These are phyloP conservation scores for Kuraishia hungarica DNA, from an alignment of 805 yeast genomes.

Conservation along the genomic window DNA sequence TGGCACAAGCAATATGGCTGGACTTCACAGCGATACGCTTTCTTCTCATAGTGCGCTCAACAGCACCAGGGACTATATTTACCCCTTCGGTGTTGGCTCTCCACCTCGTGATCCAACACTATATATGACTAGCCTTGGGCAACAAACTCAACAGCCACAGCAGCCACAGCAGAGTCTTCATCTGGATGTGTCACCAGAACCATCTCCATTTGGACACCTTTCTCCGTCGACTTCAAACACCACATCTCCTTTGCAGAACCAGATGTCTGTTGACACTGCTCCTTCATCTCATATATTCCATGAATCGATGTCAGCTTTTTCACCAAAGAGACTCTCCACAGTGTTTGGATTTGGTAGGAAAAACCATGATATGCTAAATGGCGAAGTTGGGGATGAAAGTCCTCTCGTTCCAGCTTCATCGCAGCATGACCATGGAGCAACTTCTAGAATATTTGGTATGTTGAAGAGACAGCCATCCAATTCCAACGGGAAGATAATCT, in stretches of 20 bases:
- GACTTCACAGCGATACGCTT: background rate
- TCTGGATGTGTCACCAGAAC: background rate
- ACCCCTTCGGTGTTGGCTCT: background rate
- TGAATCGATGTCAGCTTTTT: slow-evolving; percentile 9
- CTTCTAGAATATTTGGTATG: slow-evolving; percentile 7
- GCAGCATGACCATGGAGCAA: slow-evolving; percentile 1
- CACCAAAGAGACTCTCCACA: slow-evolving; percentile 22
- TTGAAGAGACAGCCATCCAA: slow-evolving; percentile 3
- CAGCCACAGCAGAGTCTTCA: background rate
- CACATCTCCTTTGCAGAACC: background rate
- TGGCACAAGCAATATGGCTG: background rate
- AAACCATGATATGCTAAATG: slow-evolving; percentile 1
- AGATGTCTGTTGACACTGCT: background rate
- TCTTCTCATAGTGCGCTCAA: background rate
- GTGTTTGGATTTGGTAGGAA: slow-evolving; percentile 20
- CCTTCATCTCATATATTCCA: background rate
- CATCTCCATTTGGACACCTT: background rate
- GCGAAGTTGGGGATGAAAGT: background rate
- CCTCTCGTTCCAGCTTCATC: slow-evolving; percentile 1
- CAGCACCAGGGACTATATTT: background rate
- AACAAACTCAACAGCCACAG: background rate
- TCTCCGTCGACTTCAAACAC: background rate
- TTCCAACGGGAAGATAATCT: background rate
- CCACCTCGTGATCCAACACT: background rate
- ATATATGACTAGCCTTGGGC: background rate